Base-by-base conservation (phyloP, 441 rosid species). In the Lagerstroemia fauriei region DNA sequence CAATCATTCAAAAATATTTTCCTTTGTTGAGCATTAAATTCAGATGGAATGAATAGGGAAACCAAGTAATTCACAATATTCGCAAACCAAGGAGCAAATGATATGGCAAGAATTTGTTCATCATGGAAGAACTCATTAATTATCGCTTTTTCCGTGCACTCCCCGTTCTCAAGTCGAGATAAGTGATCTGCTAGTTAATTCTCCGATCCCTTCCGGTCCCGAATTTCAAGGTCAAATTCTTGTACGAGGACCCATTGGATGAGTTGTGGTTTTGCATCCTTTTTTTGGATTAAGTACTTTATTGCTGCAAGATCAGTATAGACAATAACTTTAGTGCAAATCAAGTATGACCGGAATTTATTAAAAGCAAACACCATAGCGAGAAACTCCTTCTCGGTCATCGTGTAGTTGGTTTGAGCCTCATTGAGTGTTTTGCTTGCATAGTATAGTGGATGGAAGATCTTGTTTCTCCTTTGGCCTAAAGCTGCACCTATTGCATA, bases 201-300 rank as follows among this genome's bases (percentile, higher is more conserved):
- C 32, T 76, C 65, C 0, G 66, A 24, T 24, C 78, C 78, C 41
- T 76, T 76, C 25, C 24, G 27, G 29, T 76, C 66, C 2, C 22
- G 7, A 14, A 76, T 48, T 29, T 76, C 78, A 1, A 76, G 1
- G 32, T 76, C 78, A 48, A 76, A 51, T 13, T 76, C 78, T 27
- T n/a, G 65, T n/a, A 76, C 9, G 31, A 50, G n/a, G 9, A 77
- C 48, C 69, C 47, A 77, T 16, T 27, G 7, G 6, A 77, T 77
- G 24, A 77, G 48, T 27, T 27, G 31, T 13, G 80, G 80, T 25
- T 77, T 57, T 5, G 70, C 80, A 57, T 77, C 69, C 22, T 56
- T 59, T 17, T 77, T 77, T 25, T 24, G 3, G 12, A 77, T 53
- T 12, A 57, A 31, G 27, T 4, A 53, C 3, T 53, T 59, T 9